A percentile compares a stretch with the other conserved stretches of the same genome.
These are phyloP conservation scores for Phialocephala sp. DNA, from an alignment of 2,329 filamentous ascomycete genomes.

Conservation along the genomic window DNA sequence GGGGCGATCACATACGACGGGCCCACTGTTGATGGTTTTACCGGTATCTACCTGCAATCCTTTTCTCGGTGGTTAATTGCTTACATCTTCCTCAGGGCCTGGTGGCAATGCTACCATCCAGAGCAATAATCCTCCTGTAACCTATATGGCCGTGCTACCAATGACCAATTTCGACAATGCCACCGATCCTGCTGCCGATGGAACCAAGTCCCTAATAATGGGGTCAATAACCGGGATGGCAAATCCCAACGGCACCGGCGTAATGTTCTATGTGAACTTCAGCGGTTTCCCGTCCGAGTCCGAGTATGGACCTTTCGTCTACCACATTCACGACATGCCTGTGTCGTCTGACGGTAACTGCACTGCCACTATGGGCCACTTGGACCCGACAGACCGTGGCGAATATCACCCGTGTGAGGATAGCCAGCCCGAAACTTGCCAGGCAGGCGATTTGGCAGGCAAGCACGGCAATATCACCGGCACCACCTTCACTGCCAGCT, in stretches of 20 bases:
- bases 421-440: conserved; percentile 6
- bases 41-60: not conserved
- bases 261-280: conserved; percentile 9
- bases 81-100: conserved; percentile 1
- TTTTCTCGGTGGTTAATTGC: not conserved
- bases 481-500: not conserved
- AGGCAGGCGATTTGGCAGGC: conserved; percentile 8
- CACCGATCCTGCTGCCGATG: not conserved
- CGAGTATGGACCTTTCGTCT: conserved; percentile 8
- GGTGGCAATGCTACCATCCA: conserved; percentile 12
- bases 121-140: conserved; percentile 2
- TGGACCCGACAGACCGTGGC: conserved; percentile 12
- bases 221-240: conserved; percentile 12
- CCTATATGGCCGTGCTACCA: conserved; percentile 6
- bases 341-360: conserved; percentile 12
- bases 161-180: conserved; percentile 5
- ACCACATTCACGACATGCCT: conserved; percentile 12
- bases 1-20: conserved; percentile 9
- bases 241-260: conserved; percentile 9
- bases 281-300: conserved; percentile 9
- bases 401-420: conserved; percentile 10
- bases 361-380: conserved; percentile 10
- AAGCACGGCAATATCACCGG: conserved; percentile 14
- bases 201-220: not conserved
- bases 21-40: conserved; percentile 4